A percentile compares a stretch with the other conserved stretches of the same genome.
Conservation (phyloP, 345 rosid genomes). For the Bruguiera gymnorhiza region DNA sequence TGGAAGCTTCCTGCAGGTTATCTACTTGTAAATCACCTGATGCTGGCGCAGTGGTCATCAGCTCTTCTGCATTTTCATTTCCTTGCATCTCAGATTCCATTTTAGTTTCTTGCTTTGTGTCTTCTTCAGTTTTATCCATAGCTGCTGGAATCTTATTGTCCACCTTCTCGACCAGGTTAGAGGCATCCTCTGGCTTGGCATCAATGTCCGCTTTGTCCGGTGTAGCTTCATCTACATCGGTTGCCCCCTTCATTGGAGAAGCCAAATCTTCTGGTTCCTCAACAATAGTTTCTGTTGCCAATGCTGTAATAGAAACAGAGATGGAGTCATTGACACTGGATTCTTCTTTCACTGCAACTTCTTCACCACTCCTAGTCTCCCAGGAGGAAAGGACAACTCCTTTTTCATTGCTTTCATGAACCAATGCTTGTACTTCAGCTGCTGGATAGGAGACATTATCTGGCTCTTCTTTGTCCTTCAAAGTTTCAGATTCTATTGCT, state of each 20-base stretch:
- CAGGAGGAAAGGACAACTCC: not conserved
- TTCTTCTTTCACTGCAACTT: constrained; percentile 15
- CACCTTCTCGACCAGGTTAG: constrained; percentile 9
- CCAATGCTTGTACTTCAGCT: constrained; percentile 10
- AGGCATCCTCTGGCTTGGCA: constrained; percentile 10
- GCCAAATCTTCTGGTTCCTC: constrained; percentile 24
- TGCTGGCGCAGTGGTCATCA: not conserved
- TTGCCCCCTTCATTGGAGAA: constrained; percentile 15
- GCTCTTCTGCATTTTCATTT: constrained; percentile 5
- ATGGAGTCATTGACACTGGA: not conserved
- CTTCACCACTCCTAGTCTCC: constrained; percentile 7
- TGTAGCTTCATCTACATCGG: constrained; percentile 8
- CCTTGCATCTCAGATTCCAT: constrained; percentile 9
- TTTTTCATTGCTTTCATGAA: constrained; percentile 10
- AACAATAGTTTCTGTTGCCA: constrained; percentile 19
- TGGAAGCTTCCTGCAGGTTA: constrained; percentile 11
- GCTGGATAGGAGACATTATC: not conserved
- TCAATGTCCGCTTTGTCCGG: constrained; percentile 2
- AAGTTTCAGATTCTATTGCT: constrained; percentile 11
- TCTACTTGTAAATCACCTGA: constrained; percentile 9
- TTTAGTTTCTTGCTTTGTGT: not conserved
- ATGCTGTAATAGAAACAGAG: not conserved
- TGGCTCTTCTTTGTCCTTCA: constrained; percentile 18
- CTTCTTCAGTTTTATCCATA: constrained; percentile 9
- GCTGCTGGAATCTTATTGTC: constrained; percentile 7